Evolutionary conservation across 345 rosid species (phyloP).

Genomic region (Theobroma cacao): DNA sequence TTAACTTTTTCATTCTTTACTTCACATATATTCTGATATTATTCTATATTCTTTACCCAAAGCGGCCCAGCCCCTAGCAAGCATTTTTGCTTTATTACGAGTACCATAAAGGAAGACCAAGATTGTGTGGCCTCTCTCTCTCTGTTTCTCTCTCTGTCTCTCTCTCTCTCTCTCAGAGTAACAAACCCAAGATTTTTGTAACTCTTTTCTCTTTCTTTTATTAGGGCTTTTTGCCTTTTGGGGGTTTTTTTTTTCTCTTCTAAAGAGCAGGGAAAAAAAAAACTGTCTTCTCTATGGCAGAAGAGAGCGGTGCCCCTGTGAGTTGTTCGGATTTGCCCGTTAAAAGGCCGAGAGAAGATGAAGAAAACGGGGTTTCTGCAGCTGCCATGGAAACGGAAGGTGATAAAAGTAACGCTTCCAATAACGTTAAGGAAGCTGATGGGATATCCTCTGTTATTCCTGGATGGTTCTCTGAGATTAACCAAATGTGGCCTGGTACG

Average conservation of each 20-base stretch:
- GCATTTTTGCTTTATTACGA: neutral
- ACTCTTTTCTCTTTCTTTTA: neutral
- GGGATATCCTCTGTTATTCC: slow-evolving; percentile 62
- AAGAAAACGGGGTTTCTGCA: slow-evolving; percentile 36
- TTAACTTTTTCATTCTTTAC: too few species aligned
- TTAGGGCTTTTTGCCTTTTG: neutral
- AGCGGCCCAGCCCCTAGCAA: neutral
- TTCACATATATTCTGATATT: too few species aligned
- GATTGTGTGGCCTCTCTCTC: slow-evolving; percentile 14
- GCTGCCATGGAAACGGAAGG: slow-evolving; percentile 39
- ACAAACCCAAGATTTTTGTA: neutral
- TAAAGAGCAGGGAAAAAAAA: neutral
- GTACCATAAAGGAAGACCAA: slow-evolving; percentile 1
- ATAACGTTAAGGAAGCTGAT: slow-evolving; percentile 16
- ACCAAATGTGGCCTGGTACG: slow-evolving; percentile 90
- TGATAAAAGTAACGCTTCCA: slow-evolving; percentile 18
- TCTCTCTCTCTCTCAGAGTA: neutral
- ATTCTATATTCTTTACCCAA: neutral
- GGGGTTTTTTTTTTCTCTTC: neutral
- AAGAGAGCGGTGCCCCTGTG: slow-evolving; percentile 13
- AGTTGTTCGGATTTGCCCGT: slow-evolving; percentile 34
- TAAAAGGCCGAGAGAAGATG: slow-evolving; percentile 64
- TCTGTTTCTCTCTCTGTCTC: too few species aligned
- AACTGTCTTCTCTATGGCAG: slow-evolving; percentile 19
- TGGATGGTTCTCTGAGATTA: slow-evolving; percentile 87